phyloP scores from a whole-genome alignment of 2,329 filamentous ascomycete genomes.

The Xylariaceae sp. region DNA sequence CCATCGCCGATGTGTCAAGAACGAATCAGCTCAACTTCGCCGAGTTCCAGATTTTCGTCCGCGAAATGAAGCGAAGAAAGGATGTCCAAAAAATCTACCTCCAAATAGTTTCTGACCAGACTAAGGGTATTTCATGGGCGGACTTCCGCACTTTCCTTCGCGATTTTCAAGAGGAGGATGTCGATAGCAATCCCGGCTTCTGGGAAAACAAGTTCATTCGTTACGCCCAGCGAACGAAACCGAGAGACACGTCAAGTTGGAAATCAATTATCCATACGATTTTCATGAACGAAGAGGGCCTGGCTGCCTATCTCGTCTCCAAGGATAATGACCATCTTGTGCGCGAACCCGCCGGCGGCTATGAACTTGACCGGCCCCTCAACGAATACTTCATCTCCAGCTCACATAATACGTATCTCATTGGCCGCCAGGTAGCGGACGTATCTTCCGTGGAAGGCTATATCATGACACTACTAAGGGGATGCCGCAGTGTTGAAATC shows the following conservation, averaged over 20 bases:
- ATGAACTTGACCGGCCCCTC: slow-evolving; percentile 71
- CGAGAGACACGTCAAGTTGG: slow-evolving; percentile 40
- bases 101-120: slow-evolving; percentile 51
- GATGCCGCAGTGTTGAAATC: slow-evolving; percentile 92
- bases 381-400: slow-evolving; percentile 98
- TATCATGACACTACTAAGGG: slow-evolving; percentile 78
- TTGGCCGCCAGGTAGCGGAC: slow-evolving; percentile 84
- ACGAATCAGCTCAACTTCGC: slow-evolving; percentile 66
- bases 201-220: slow-evolving; percentile 72
- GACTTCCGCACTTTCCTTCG: slow-evolving; percentile 75
- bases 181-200: slow-evolving; percentile 56
- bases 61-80: slow-evolving; percentile 73
- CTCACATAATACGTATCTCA: slow-evolving; percentile 95
- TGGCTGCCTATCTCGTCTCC: slow-evolving; percentile 73
- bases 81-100: slow-evolving; percentile 75
- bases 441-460: slow-evolving; percentile 93
- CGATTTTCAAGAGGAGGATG: slow-evolving; percentile 68
- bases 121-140: slow-evolving; percentile 60
- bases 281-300: slow-evolving; percentile 71
- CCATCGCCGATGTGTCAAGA: slow-evolving; percentile 60
- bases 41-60: slow-evolving; percentile 80
- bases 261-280: slow-evolving; percentile 44
- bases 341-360: slow-evolving; percentile 50
- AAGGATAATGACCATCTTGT: slow-evolving; percentile 64
- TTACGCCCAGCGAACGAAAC: slow-evolving; percentile 56